Conservation (phyloP, 345 rosid species). For the Ceriops tagal region DNA sequence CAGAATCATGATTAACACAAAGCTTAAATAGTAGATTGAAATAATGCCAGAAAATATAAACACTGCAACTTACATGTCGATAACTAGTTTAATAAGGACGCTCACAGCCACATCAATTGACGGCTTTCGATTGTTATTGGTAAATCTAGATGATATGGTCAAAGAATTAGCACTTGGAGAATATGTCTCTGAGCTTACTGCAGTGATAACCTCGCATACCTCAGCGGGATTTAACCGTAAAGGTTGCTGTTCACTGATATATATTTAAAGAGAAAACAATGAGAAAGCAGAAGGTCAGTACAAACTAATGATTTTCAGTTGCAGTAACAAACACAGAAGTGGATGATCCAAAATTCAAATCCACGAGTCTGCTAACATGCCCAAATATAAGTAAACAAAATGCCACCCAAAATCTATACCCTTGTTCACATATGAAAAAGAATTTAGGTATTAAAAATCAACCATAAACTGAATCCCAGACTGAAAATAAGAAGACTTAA, state of each 20-base stretch:
- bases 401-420: constrained; percentile 8
- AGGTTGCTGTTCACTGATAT: constrained; percentile 94
- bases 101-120: constrained; percentile 96
- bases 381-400: constrained; percentile 6
- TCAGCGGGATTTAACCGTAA: constrained; percentile 77
- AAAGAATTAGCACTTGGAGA: constrained; percentile 49
- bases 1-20: too few species aligned
- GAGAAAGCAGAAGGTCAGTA: constrained; percentile 10
- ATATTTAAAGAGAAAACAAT: constrained; percentile 22
- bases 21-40: not conserved
- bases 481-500: too few species aligned
- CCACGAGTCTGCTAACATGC: not conserved
- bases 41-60: constrained; percentile 14
- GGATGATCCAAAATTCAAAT: constrained; percentile 2
- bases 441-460: not conserved
- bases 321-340: not conserved
- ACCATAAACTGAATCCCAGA: too few species aligned
- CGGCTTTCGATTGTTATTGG: constrained; percentile 75
- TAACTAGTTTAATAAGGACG: constrained; percentile 92
- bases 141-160: constrained; percentile 77
- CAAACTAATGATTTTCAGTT: constrained; percentile 8
- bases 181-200: constrained; percentile 86
- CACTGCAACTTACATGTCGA: constrained; percentile 73
- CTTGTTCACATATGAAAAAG: not conserved
- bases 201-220: constrained; percentile 92